These are phyloP conservation scores for Candolleomyces eurysporus DNA, from an alignment of 768 basidiomycete genomes.

Conservation along the genomic window DNA sequence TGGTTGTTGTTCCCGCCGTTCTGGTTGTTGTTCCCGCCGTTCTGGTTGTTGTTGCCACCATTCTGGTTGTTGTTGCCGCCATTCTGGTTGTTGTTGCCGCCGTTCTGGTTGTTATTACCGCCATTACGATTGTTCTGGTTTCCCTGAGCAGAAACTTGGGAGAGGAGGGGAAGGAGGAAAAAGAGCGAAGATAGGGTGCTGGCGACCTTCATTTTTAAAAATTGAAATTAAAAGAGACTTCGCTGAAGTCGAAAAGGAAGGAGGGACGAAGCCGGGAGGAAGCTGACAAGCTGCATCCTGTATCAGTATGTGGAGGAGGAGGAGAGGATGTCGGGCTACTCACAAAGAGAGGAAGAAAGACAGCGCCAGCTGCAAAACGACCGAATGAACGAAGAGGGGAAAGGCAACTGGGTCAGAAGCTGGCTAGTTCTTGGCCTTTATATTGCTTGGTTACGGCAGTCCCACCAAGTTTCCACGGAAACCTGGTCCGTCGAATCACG, in stretches of 20 bases:
- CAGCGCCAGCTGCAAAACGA: slow-evolving; percentile 12
- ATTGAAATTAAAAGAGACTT: slow-evolving; percentile 34
- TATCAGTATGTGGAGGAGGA: background rate
- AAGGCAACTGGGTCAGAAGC: background rate
- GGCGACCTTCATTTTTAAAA: slow-evolving; percentile 51
- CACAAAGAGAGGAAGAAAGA: slow-evolving; percentile 25
- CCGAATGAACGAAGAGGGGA: background rate
- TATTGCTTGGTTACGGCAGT: background rate
- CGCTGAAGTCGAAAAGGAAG: slow-evolving; percentile 44
- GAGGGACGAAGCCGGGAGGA: slow-evolving; percentile 26
- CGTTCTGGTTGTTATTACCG: background rate
- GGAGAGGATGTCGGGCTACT: slow-evolving; percentile 8
- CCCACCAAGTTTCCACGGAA: slow-evolving; percentile 10
- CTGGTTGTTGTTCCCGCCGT: slow-evolving; percentile 16
- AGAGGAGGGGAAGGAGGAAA: slow-evolving; percentile 38
- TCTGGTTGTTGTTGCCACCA: slow-evolving; percentile 15
- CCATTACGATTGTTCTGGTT: background rate
- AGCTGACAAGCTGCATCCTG: slow-evolving; percentile 22
- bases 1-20: slow-evolving; percentile 7
- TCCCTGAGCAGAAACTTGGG: slow-evolving; percentile 29
- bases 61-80: slow-evolving; percentile 16
- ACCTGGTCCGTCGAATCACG: background rate
- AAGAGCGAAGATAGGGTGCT: slow-evolving; percentile 27
- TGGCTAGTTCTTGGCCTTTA: background rate
- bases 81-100: background rate